Evolutionary conservation across 805 yeast genomes (phyloP).

Genomic region (Dipodascus geniculatus): DNA sequence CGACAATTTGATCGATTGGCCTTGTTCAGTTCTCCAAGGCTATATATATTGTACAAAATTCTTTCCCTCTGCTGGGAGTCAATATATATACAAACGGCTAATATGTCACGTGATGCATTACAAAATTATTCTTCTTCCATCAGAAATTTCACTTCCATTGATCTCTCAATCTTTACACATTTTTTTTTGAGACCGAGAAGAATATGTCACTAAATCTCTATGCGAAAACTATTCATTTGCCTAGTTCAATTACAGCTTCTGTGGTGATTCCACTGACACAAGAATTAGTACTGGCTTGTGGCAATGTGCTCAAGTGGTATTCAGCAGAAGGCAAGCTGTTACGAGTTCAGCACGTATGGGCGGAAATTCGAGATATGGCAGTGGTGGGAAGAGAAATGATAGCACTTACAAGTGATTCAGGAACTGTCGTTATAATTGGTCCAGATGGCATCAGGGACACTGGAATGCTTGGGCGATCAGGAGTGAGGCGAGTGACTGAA

Average conservation of each 20-base stretch:
- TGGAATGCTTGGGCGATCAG: conserved; percentile 29
- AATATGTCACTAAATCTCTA: neutral
- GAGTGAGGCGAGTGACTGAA: conserved; percentile 63
- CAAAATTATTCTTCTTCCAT: neutral
- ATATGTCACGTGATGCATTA: neutral
- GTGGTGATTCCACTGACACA: neutral
- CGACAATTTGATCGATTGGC: neutral
- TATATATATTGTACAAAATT: too few species aligned
- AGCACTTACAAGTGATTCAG: neutral
- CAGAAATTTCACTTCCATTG: neutral
- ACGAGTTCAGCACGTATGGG: neutral
- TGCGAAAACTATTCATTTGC: neutral
- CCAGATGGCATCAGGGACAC: neutral
- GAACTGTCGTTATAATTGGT: neutral
- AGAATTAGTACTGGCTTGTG: neutral
- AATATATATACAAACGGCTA: too few species aligned
- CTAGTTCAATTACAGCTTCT: neutral
- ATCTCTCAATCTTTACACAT: too few species aligned
- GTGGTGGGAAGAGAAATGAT: neutral
- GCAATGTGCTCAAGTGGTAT: neutral
- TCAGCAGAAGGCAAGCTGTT: neutral
- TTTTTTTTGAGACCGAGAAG: neutral
- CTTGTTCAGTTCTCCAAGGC: too few species aligned
- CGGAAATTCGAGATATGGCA: neutral
- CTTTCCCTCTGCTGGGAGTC: too few species aligned